phyloP scores from a whole-genome alignment of 2,329 filamentous ascomycete species.

The Dendrostoma leiphaemia region DNA sequence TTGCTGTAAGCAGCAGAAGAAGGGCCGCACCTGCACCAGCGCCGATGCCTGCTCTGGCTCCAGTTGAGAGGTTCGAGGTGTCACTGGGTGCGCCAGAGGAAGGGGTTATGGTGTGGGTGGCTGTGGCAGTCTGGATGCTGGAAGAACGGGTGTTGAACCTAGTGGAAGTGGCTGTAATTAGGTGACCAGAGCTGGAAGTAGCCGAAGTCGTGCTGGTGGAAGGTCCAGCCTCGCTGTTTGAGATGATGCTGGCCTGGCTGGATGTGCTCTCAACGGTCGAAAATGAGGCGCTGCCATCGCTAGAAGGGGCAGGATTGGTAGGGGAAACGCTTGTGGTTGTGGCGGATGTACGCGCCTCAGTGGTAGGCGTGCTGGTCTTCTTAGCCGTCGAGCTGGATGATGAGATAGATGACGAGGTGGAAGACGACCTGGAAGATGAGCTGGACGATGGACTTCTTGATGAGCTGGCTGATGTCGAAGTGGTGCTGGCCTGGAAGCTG shows the following conservation, averaged over 20 bases:
- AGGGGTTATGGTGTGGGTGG: not conserved
- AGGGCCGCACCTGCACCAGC: not conserved
- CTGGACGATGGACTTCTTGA: not conserved
- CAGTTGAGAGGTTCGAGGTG: not conserved
- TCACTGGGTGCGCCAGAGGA: not conserved
- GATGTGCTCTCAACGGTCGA: not conserved
- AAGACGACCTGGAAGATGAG: not conserved
- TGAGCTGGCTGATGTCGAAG: not conserved
- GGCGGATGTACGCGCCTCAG: not conserved
- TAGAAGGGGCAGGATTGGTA: not conserved
- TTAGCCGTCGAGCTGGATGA: not conserved
- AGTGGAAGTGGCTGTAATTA: not conserved
- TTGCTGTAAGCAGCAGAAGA: not conserved
- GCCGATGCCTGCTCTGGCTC: not conserved
- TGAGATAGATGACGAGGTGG: not conserved
- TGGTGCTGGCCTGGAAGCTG: not conserved
- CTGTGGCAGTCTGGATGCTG: not conserved
- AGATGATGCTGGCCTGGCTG: not conserved
- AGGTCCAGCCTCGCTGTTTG: not conserved
- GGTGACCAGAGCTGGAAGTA: not conserved
- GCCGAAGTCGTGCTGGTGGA: not conserved
- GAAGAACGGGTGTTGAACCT: not conserved
- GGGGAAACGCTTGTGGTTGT: not conserved
- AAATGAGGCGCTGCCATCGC: not conserved
- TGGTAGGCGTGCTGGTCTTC: not conserved